Percentiles rank a stretch among this genome's conserved stretches.
Evolutionary conservation across 345 rosid species (phyloP).

Genomic region (Aquilaria malaccensis): DNA sequence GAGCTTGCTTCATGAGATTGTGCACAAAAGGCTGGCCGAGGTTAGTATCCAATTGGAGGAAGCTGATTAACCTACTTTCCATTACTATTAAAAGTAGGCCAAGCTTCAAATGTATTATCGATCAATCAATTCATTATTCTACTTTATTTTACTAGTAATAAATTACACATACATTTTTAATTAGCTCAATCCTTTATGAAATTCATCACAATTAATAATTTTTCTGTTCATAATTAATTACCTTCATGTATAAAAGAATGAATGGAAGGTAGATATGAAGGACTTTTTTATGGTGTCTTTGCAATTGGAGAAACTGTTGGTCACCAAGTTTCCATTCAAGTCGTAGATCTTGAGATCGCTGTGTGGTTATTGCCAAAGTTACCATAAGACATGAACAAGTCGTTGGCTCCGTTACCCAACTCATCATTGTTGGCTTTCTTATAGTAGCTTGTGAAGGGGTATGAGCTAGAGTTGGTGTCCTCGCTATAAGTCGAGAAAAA

Average conservation of each 20-base stretch:
- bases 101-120: too few relatives aligned
- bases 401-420: constrained; percentile 37
- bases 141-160: too few relatives aligned
- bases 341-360: constrained; percentile 40
- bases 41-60: too few relatives aligned
- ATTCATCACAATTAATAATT: too few relatives aligned
- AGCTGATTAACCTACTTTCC: too few relatives aligned
- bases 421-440: constrained; percentile 42
- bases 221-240: too few relatives aligned
- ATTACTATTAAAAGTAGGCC: too few relatives aligned
- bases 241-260: constrained; percentile 25
- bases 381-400: constrained; percentile 49
- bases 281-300: constrained; percentile 33
- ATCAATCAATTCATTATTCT: too few relatives aligned
- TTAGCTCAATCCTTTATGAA: too few relatives aligned
- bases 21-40: too few relatives aligned
- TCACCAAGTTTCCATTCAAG: constrained; percentile 22
- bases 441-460: constrained; percentile 38
- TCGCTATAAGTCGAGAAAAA: constrained; percentile 34
- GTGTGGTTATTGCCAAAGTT: constrained; percentile 40
- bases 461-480: constrained; percentile 44
- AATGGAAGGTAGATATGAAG: constrained; percentile 48
- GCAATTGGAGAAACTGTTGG: constrained; percentile 30
- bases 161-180: too few relatives aligned
- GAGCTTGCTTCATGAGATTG: too few relatives aligned